phyloP scores from a whole-genome alignment of 371 early-diverging fungal genomes.

The Astathelohania contejeani region DNA sequence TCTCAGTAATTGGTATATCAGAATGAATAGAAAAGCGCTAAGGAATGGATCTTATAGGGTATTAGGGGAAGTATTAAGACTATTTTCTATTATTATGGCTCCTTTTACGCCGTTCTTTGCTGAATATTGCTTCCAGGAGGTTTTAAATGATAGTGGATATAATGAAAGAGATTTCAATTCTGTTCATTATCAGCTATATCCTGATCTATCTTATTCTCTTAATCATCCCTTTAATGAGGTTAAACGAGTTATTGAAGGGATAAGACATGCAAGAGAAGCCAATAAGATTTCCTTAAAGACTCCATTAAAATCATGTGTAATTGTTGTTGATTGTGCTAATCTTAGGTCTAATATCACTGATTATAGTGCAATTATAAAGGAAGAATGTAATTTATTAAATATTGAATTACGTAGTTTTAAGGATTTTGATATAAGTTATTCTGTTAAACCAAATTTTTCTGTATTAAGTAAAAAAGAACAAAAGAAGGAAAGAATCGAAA shows the following conservation, averaged over 20 bases:
- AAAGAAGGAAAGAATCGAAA: slow-evolving; percentile 33
- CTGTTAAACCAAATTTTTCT: slow-evolving; percentile 42
- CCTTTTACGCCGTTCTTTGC: slow-evolving; percentile 95
- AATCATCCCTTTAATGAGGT: slow-evolving; percentile 38
- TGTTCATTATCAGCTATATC: slow-evolving; percentile 48
- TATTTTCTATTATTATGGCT: slow-evolving; percentile 77
- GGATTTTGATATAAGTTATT: slow-evolving; percentile 17
- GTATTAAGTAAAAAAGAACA: slow-evolving; percentile 17
- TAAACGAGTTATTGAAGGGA: slow-evolving; percentile 47
- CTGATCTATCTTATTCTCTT: background rate
- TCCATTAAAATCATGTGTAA: slow-evolving; percentile 39
- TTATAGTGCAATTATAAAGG: slow-evolving; percentile 24
- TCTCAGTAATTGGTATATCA: slow-evolving; percentile 96
- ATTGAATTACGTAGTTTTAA: slow-evolving; percentile 14
- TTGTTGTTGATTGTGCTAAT: slow-evolving; percentile 17
- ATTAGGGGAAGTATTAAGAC: slow-evolving; percentile 75
- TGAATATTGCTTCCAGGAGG: slow-evolving; percentile 86
- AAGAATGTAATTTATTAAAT: slow-evolving; percentile 44
- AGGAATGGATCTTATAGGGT: slow-evolving; percentile 78
- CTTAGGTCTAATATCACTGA: slow-evolving; percentile 8
- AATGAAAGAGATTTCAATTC: slow-evolving; percentile 6
- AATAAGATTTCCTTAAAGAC: slow-evolving; percentile 44
- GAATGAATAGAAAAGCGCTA: slow-evolving; percentile 88
- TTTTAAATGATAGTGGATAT: slow-evolving; percentile 46
- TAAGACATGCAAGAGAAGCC: slow-evolving; percentile 47